These are phyloP conservation scores for Arthrobotrys sinensis DNA, from an alignment of 2,329 filamentous ascomycete genomes.

Conservation along the genomic window DNA sequence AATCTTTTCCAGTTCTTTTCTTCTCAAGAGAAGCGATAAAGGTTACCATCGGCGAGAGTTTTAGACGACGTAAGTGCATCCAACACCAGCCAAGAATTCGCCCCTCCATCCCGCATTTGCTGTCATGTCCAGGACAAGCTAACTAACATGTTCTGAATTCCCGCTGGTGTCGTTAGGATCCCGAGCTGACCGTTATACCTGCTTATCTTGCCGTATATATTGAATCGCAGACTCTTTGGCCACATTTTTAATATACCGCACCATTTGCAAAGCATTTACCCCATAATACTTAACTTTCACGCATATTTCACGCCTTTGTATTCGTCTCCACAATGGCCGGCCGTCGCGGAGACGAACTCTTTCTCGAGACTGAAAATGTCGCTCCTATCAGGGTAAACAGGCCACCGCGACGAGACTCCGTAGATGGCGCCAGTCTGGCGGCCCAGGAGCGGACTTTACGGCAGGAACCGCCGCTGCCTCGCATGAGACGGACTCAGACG, in stretches of 20 bases:
- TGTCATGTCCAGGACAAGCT: conserved; percentile 30
- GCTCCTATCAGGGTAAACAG: conserved; percentile 50
- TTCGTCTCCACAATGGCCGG: conserved; percentile 60
- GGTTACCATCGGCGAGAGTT: conserved; percentile 36
- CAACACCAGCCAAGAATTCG: conserved; percentile 50
- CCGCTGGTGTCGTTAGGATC: conserved; percentile 42
- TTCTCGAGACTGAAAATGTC: conserved; percentile 57
- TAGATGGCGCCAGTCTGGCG: conserved; percentile 59
- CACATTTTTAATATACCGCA: conserved; percentile 46
- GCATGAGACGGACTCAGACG: conserved; percentile 60
- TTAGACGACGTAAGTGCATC: conserved; percentile 47
- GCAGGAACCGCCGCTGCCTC: conserved; percentile 62
- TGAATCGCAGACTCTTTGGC: conserved; percentile 46
- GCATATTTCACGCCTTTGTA: conserved; percentile 33
- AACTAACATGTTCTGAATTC: conserved; percentile 43
- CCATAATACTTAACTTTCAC: conserved; percentile 25
- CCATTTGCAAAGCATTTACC: conserved; percentile 21
- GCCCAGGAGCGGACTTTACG: conserved; percentile 58
- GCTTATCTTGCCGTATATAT: conserved; percentile 37
- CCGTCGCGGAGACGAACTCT: conserved; percentile 61
- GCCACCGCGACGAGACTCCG: conserved; percentile 45
- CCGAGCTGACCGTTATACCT: conserved; percentile 44
- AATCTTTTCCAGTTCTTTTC: conserved; percentile 37
- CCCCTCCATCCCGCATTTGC: conserved; percentile 55
- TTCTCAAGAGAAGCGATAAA: conserved; percentile 33